Base-by-base conservation (phyloP, 2,329 filamentous ascomycete species). In the Cladophialophora immunda region DNA sequence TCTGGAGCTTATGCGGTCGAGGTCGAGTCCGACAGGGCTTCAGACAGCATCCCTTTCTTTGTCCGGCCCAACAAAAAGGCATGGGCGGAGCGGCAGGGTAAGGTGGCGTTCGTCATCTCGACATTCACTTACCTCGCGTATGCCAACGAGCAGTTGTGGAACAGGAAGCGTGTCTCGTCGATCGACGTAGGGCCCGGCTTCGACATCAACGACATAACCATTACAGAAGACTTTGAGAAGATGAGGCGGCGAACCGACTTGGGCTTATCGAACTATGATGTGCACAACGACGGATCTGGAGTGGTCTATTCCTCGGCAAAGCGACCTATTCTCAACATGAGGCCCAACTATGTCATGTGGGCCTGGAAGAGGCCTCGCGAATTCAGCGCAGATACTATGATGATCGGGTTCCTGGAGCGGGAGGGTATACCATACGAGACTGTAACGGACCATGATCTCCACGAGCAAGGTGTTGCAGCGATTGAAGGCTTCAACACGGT, bases 41-140 rank as follows among this genome's bases (percentile, higher is more conserved):
- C 50, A 30, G 78, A 79, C 55, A 68, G 69, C 17, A 74, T 79
- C 30, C 72, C 75, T 11, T 78, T 80, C 64, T 78, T 78, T 62
- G 76, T 78, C 6, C 71, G 76, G 29, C 68, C 75, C 32, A 76
- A 75, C 1, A 30, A 30, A 30, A 30, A 30, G 29, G 29, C 29
- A 30, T 30, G 29, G 29, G 29, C 29, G 29, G 29, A 30, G 29
- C 29, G 29, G 29, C 4, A 56, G 30, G 29, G 3, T 15, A 71
- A 70, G 29, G 75, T 76, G n/a, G 74, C 71, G 1, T 66, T 78
- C 7, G 70, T 80, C 34, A 62, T 80, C 25, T 73, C 76, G 8
- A 80, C 78, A 1, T 77, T 80, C 64, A 79, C 77, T 1, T 80
- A 79, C 47, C 73, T 77, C 2, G 78, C 78, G 0, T 80, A 80